Evolutionary conservation across 225 moss, liverwort and hornwort genomes (phyloP).

Genomic region (Pleurozium schreberi): DNA sequence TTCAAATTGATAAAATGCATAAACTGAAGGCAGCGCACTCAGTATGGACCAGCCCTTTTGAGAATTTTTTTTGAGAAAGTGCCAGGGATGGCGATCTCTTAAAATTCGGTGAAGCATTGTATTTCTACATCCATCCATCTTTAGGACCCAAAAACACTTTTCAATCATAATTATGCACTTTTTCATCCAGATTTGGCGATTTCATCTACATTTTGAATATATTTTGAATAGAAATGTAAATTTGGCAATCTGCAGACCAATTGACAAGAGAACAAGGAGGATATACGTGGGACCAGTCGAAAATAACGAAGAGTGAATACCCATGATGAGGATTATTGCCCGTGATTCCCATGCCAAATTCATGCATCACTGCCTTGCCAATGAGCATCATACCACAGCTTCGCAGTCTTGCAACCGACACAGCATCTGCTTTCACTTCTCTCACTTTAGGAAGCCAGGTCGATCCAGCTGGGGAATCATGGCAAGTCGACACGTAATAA

Average conservation of each 20-base stretch:
- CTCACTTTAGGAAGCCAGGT: constrained; percentile 73
- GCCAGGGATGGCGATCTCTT: no score
- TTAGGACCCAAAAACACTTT: no score
- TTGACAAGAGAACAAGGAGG: background rate
- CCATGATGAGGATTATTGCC: constrained; percentile 82
- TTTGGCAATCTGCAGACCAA: background rate
- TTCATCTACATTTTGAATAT: no score
- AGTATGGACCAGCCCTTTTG: no score
- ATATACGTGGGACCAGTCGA: background rate
- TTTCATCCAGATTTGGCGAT: no score
- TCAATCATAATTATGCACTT: no score
- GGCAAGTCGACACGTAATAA: background rate
- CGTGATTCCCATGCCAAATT: constrained; percentile 82
- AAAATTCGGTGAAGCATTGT: no score
- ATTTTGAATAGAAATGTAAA: no score
- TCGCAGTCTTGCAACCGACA: constrained; percentile 55
- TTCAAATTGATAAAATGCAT: background rate
- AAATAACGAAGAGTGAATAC: constrained; percentile 12
- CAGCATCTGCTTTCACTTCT: constrained; percentile 77
- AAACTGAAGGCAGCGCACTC: background rate
- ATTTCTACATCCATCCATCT: no score
- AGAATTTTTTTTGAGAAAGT: no score
- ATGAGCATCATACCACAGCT: constrained; percentile 61
- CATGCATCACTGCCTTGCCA: constrained; percentile 93
- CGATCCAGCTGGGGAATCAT: constrained; percentile 53